Evolutionary conservation across 2,329 filamentous ascomycete species (phyloP).

Genomic region (Colletotrichum eremochloae): DNA sequence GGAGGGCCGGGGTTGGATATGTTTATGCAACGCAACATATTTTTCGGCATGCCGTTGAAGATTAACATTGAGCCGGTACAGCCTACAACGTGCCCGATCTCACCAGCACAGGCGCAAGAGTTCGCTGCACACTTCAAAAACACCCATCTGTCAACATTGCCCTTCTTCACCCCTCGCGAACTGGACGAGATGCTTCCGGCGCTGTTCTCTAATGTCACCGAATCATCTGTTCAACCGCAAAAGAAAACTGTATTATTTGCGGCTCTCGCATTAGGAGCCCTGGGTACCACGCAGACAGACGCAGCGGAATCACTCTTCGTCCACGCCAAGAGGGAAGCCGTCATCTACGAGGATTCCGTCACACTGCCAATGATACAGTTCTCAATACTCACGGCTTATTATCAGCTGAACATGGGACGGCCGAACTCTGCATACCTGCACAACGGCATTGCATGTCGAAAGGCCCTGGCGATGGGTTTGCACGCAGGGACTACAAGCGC

Average conservation of each 20-base stretch:
- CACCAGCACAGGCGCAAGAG: slow-evolving; percentile 40
- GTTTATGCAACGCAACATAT: slow-evolving; percentile 49
- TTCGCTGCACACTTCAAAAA: slow-evolving; percentile 44
- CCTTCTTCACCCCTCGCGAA: slow-evolving; percentile 44
- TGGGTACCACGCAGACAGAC: slow-evolving; percentile 45
- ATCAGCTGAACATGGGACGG: slow-evolving; percentile 48
- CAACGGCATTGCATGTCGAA: slow-evolving; percentile 47
- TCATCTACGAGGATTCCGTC: slow-evolving; percentile 48
- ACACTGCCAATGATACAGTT: slow-evolving; percentile 50
- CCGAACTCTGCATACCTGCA: slow-evolving; percentile 49
- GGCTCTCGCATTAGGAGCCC: slow-evolving; percentile 47
- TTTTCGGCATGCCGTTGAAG: slow-evolving; percentile 48
- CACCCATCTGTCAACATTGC: slow-evolving; percentile 39
- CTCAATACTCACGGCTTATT: slow-evolving; percentile 47
- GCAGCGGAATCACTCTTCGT: slow-evolving; percentile 46
- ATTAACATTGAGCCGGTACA: slow-evolving; percentile 38
- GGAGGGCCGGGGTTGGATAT: slow-evolving; percentile 47
- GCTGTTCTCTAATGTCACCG: slow-evolving; percentile 39
- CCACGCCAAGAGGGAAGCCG: slow-evolving; percentile 46
- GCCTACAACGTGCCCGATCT: slow-evolving; percentile 29
- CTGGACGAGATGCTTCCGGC: slow-evolving; percentile 44
- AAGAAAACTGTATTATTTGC: slow-evolving; percentile 44
- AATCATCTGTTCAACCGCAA: slow-evolving; percentile 43
- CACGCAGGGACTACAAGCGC: slow-evolving; percentile 45
- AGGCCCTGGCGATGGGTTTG: slow-evolving; percentile 48